phyloP scores from a whole-genome alignment of 2,329 filamentous ascomycete species.

The Nectriaceae sp. region DNA sequence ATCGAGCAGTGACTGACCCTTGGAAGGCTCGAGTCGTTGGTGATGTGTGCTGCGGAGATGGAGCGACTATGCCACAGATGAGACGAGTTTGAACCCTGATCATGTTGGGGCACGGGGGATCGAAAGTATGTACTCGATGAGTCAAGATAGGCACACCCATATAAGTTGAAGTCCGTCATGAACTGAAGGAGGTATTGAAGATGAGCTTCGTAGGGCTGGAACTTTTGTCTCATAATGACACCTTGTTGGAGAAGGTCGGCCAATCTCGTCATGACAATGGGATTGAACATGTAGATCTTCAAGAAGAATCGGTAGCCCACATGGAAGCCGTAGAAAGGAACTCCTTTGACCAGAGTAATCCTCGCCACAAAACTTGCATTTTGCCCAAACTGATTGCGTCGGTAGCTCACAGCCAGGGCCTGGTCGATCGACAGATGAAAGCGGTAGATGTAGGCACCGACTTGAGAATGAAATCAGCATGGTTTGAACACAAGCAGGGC shows the following conservation, averaged over 20 bases:
- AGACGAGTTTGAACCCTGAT: slow-evolving; percentile 57
- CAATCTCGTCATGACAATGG: slow-evolving; percentile 81
- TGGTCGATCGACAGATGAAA: slow-evolving; percentile 89
- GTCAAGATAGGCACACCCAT: slow-evolving; percentile 87
- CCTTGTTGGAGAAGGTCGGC: slow-evolving; percentile 87
- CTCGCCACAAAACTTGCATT: slow-evolving; percentile 77
- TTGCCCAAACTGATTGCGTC: slow-evolving; percentile 70
- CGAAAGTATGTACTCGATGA: slow-evolving; percentile 72
- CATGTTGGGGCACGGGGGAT: slow-evolving; percentile 69
- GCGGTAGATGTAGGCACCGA: slow-evolving; percentile 73
- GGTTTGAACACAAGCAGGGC: not conserved
- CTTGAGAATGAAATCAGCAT: slow-evolving; percentile 42
- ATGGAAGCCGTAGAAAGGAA: slow-evolving; percentile 95
- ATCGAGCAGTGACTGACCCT: slow-evolving; percentile 85
- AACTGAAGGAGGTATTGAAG: slow-evolving; percentile 91
- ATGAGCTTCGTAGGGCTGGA: slow-evolving; percentile 95
- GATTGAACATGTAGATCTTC: slow-evolving; percentile 94
- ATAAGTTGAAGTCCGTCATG: slow-evolving; percentile 98
- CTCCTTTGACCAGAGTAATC: slow-evolving; percentile 87
- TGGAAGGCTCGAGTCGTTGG: slow-evolving; percentile 64
- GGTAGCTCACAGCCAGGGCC: slow-evolving; percentile 83
- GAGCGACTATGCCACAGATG: slow-evolving; percentile 82
- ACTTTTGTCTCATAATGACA: slow-evolving; percentile 76
- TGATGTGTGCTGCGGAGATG: slow-evolving; percentile 52
- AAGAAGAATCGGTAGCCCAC: slow-evolving; percentile 90